Evolutionary conservation across 2,329 filamentous ascomycete species (phyloP), one percentile per base, ranked within the genome.

Genomic region (Acrocalymma vagum): DNA sequence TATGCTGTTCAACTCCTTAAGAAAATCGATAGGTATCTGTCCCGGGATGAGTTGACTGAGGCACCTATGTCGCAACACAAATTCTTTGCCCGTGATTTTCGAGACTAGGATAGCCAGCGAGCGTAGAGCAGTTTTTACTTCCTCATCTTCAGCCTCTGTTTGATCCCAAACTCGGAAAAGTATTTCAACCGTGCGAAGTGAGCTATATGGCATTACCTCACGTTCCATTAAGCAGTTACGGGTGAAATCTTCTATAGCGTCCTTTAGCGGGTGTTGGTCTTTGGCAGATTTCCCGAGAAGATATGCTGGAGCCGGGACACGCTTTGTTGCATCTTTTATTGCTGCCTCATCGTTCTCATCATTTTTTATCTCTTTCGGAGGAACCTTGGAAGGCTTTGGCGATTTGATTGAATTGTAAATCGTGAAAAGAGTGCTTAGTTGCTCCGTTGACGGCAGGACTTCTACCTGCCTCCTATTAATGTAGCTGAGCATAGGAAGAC

Each of bases 111-210:
- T 39, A 1, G 58, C 56, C 4, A 66, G 35, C 11, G 29, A 17
- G 4, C 54, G 49, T 26, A 52, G 48, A 9, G 46, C 29, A 5
- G 17, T 3, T 27, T 27, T 18, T 43, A 29, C 6, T 27, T 32
- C 39, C 43, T 44, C 10, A 42, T 29, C 1, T 21, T 17, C 14
- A 32, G 24, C 17, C 28, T 29, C 44, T 11, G 50, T 47, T 4
- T 13, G 26, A 15, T 51, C 34, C 61, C 62, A 67, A 7, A 63
- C 34, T 3, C 40, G 26, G 3, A 61, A 15, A 1, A 65, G 38
- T 4, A 45, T 28, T 13, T 51, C 45, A 6, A 65, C 44, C 2
- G 46, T 51, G 4, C 36, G 31, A 22, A 51, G 42, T n/a, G 46
- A 49, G 15, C 27, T 26, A 26, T 27, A 18, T 6, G 16, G 33